Base-by-base conservation (phyloP, 768 basidiomycete genomes). In the Gautieria morchelliformis region DNA sequence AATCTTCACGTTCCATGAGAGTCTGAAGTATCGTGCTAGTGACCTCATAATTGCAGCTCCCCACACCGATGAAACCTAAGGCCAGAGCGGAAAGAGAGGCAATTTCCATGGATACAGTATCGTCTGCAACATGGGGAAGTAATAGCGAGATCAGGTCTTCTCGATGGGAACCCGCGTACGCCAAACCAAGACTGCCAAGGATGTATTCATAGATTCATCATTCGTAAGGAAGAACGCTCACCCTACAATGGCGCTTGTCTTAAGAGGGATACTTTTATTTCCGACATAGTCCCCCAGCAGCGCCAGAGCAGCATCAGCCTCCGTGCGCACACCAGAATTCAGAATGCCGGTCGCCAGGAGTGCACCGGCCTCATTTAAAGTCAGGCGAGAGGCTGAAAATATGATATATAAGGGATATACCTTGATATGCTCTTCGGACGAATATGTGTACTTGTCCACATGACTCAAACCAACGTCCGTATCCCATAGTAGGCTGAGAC, bases 391-490 rank as follows among this genome's bases (percentile, higher is more conserved):
- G 27, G 17, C 24, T 46, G 24, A 27, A 39, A 14, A 24, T 20
- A 30, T 19, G 53, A 42, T 30, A 37, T 9, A 39, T 24, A 35
- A 20, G 50, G 4, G 27, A 60, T 62, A 41, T 60, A 80, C 86
- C 76, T 98, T 98, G 78, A 98, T 97, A 69, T 93, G 79, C 68
- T 99, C 96, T 63, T 99, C 96, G 1, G 89, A 73, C 0, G 92
- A 93, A 68, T 98, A 98, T 22, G 94, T 91, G 74, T 97, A 98
- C 70, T 92, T 96, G 75, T 99, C 96, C 63, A 97, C 86, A 62
- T 95, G 92, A 65, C 84, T 86, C 41, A 98, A 77, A 64, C 96
- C 96, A 57, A 89, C 79, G 58, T 98, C 96, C 9, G 90, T 90
- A 67, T 98, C 93, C 96, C 96, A 99, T 1, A 99, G 75, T 60